A percentile compares a stretch with the other conserved stretches of the same genome.
These are phyloP conservation scores for Trametes cingulata DNA, from an alignment of 768 basidiomycete genomes.

Conservation along the genomic window DNA sequence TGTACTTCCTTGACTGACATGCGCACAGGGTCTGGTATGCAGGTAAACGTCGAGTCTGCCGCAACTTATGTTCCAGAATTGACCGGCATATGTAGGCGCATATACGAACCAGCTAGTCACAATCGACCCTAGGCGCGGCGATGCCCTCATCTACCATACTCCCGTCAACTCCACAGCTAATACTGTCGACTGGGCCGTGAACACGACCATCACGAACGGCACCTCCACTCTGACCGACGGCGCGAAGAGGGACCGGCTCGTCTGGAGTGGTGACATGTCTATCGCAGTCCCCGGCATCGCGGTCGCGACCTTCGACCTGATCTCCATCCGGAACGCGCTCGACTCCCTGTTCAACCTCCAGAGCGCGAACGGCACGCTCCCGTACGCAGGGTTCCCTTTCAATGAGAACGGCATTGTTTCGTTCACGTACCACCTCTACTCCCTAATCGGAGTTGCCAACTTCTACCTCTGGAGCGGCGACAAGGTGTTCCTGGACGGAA, in stretches of 20 bases:
- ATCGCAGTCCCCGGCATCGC: conserved; percentile 21
- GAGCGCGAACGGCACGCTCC: conserved; percentile 4
- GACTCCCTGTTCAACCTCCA: conserved; percentile 19
- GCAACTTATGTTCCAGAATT: background rate
- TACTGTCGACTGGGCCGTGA: conserved; percentile 12
- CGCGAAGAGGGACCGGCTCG: conserved; percentile 19
- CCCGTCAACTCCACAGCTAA: background rate
- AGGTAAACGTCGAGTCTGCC: background rate
- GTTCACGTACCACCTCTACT: conserved; percentile 22
- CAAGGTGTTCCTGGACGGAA: conserved; percentile 14
- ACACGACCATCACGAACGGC: conserved; percentile 21
- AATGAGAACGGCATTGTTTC: conserved; percentile 12
- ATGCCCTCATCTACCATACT: conserved; percentile 2
- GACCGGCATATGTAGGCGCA: conserved; percentile 1
- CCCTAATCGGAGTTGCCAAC: conserved; percentile 20
- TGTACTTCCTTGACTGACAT: background rate
- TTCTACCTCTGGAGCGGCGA: conserved; percentile 21
- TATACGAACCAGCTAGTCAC: conserved; percentile 20
- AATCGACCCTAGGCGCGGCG: conserved; percentile 16
- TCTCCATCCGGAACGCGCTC: conserved; percentile 17
- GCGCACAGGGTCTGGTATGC: conserved; percentile 17
- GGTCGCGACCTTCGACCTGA: conserved; percentile 17
- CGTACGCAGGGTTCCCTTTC: conserved; percentile 18
- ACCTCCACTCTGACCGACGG: conserved; percentile 17
- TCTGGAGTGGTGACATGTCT: conserved; percentile 23